Conservation (phyloP, 2,329 filamentous ascomycete genomes). For the Bisporella sp. region DNA sequence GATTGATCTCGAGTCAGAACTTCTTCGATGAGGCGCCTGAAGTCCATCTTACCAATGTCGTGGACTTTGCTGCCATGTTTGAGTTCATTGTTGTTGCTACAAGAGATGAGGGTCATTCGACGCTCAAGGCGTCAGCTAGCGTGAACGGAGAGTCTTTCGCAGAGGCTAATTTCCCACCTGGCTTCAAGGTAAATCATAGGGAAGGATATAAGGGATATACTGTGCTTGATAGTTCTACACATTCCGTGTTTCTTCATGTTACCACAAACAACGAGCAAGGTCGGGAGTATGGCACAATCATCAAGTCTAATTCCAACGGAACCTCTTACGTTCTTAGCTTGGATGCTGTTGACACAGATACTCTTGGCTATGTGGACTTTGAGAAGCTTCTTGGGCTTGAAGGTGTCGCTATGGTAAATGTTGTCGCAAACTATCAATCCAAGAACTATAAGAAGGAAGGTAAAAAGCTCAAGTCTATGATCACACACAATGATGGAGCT, state of each 20-base stretch:
- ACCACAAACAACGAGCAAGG: slow-evolving; percentile 62
- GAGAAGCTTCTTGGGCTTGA: slow-evolving; percentile 92
- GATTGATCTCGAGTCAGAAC: slow-evolving; percentile 71
- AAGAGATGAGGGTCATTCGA: slow-evolving; percentile 54
- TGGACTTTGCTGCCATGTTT: slow-evolving; percentile 87
- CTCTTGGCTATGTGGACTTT: slow-evolving; percentile 78
- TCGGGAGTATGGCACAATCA: slow-evolving; percentile 72
- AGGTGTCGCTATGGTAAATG: slow-evolving; percentile 81
- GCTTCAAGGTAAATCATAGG: slow-evolving; percentile 72
- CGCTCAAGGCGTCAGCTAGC: slow-evolving; percentile 72
- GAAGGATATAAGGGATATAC: slow-evolving; percentile 80
- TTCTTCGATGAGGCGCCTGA: slow-evolving; percentile 62
- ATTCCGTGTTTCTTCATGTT: slow-evolving; percentile 91
- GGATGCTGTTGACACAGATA: slow-evolving; percentile 73
- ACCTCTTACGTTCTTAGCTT: slow-evolving; percentile 89
- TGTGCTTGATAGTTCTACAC: slow-evolving; percentile 88
- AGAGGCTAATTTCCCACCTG: slow-evolving; percentile 75
- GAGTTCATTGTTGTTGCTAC: slow-evolving; percentile 92
- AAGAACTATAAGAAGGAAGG: slow-evolving; percentile 45
- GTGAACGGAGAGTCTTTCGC: slow-evolving; percentile 81
- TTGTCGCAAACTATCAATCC: slow-evolving; percentile 66
- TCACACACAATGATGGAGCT: slow-evolving; percentile 93
- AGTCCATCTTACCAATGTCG: slow-evolving; percentile 61
- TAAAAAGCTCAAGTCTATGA: slow-evolving; percentile 83
- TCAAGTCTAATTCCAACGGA: slow-evolving; percentile 98